These are phyloP conservation scores for Aphanomyces stellatus DNA, from an alignment of 352 stramenopile species.

Conservation along the genomic window DNA sequence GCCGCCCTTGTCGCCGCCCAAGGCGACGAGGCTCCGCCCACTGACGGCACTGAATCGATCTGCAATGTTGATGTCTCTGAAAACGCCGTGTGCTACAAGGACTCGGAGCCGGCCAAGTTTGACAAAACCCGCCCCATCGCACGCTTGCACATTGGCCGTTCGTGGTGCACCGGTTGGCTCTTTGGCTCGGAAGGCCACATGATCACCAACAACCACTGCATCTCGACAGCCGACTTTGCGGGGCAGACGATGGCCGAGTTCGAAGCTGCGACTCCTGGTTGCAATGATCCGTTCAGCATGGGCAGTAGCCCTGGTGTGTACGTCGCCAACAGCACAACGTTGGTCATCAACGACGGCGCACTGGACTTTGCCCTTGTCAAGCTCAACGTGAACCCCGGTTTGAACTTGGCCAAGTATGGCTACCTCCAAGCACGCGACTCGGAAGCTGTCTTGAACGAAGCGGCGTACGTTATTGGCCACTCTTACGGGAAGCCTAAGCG, in stretches of 20 bases:
- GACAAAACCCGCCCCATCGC: conserved; percentile 26
- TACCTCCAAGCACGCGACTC: conserved; percentile 2
- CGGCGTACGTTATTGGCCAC: neutral
- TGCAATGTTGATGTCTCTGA: conserved; percentile 53
- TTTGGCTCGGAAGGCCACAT: conserved; percentile 51
- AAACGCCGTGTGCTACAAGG: conserved; percentile 48
- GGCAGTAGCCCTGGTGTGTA: neutral
- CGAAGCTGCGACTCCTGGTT: neutral
- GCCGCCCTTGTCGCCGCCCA: neutral
- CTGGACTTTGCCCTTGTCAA: conserved; percentile 13
- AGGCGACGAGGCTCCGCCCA: neutral
- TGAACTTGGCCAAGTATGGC: neutral
- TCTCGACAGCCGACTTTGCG: conserved; percentile 29
- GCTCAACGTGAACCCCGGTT: neutral
- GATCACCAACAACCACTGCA: conserved; percentile 61
- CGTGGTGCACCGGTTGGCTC: conserved; percentile 33
- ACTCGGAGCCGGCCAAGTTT: conserved; percentile 21
- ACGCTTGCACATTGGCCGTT: conserved; percentile 26
- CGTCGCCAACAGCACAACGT: neutral
- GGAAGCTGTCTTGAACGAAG: neutral
- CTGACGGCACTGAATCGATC: conserved; percentile 2
- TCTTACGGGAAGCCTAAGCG: neutral
- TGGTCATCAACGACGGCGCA: neutral
- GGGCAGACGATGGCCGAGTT: conserved; percentile 29
- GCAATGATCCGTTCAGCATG: neutral